A percentile compares a stretch with the other conserved stretches of the same genome.
Evolutionary conservation across 331 rosid species (phyloP).

Genomic region (Spiraea crenata): DNA sequence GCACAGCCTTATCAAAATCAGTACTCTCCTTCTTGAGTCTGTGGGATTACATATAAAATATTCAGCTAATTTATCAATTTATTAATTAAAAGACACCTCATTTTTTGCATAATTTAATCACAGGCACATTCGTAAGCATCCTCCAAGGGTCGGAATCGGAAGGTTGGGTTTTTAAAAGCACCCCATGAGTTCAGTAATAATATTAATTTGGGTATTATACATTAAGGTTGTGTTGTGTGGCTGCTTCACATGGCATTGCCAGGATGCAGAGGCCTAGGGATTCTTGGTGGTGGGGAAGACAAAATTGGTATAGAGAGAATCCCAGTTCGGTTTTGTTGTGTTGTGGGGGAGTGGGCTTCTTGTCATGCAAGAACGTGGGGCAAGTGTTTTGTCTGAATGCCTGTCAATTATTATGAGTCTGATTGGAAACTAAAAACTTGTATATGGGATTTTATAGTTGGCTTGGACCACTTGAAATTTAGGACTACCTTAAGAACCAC

Average conservation of each 20-base stretch:
- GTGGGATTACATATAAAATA: no score
- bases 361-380: constrained; percentile 70
- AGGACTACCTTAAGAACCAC: neutral
- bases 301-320: constrained; percentile 57
- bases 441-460: constrained; percentile 26
- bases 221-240: neutral
- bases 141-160: constrained; percentile 40
- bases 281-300: constrained; percentile 39
- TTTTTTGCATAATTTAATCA: constrained; percentile 29
- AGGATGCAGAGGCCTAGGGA: constrained; percentile 30
- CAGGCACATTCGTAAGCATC: constrained; percentile 40
- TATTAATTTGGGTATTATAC: constrained; percentile 25
- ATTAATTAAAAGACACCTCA: constrained; percentile 18
- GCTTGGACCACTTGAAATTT: constrained; percentile 23
- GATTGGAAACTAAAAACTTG: neutral
- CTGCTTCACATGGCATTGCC: constrained; percentile 71
- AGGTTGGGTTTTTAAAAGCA: constrained; percentile 17
- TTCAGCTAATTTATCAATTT: no score
- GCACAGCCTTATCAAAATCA: constrained; percentile 28
- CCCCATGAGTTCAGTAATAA: constrained; percentile 24
- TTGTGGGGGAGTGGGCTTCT: constrained; percentile 30
- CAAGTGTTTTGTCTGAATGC: constrained; percentile 44
- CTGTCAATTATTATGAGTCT: constrained; percentile 27
- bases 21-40: neutral
- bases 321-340: constrained; percentile 70